Evolutionary conservation across 2,329 filamentous ascomycete genomes (phyloP).

Genomic region (Colletotrichum agaves): DNA sequence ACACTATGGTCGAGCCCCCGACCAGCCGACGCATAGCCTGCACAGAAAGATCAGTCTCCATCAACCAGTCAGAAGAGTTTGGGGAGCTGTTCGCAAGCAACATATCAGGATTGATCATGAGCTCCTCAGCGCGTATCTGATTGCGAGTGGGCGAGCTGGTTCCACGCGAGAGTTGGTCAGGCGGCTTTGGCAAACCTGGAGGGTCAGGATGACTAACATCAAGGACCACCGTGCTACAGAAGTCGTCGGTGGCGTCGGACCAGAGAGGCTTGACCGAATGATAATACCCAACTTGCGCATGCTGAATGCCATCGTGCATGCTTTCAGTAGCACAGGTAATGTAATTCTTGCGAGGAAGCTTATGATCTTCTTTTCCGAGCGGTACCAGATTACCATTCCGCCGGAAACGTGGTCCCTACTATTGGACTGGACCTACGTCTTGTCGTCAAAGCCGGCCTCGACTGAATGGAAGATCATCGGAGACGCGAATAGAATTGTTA

Average conservation of each 20-base stretch:
- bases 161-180: slow-evolving; percentile 23
- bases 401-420: slow-evolving; percentile 72
- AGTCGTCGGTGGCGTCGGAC: slow-evolving; percentile 47
- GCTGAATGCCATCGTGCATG: slow-evolving; percentile 74
- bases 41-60: slow-evolving; percentile 28
- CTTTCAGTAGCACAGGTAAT: slow-evolving; percentile 73
- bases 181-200: slow-evolving; percentile 18
- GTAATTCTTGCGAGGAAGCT: slow-evolving; percentile 67
- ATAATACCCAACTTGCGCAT: slow-evolving; percentile 68
- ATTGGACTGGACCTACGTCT: slow-evolving; percentile 73
- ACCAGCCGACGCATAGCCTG: slow-evolving; percentile 24
- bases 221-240: slow-evolving; percentile 37
- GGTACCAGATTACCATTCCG: slow-evolving; percentile 68
- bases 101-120: slow-evolving; percentile 13
- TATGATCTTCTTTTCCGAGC: slow-evolving; percentile 70
- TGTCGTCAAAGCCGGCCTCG: slow-evolving; percentile 52
- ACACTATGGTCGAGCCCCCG: slow-evolving; percentile 27
- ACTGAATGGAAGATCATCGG: slow-evolving; percentile 50
- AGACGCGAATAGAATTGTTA: slow-evolving; percentile 48
- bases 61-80: slow-evolving; percentile 23
- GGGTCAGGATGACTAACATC: slow-evolving; percentile 19
- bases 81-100: slow-evolving; percentile 26
- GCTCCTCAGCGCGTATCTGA: slow-evolving; percentile 28
- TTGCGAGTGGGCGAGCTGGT: slow-evolving; percentile 26
- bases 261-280: slow-evolving; percentile 59